Evolutionary conservation across 495 filamentous ascomycete genomes (phyloP), one percentile per base, ranked within the genome.

Genomic region (Daldinia bambusicola): DNA sequence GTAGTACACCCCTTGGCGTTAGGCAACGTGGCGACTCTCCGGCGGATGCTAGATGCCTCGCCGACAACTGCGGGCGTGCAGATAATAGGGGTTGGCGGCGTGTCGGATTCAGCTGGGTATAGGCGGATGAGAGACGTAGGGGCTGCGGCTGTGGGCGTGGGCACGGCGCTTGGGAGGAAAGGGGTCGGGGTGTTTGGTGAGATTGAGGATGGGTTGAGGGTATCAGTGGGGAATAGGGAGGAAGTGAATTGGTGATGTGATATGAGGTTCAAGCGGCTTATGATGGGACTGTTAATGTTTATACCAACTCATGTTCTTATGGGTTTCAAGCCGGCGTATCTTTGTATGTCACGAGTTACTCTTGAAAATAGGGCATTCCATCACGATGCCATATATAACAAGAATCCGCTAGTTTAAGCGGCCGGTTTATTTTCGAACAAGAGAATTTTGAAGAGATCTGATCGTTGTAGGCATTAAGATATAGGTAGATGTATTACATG

Each of bases 71-170:
- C 73, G 13, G 76, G 80, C 30, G 78, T 93, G 30, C 71, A 75
- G 6, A 78, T 93, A 34, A 86, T 93, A 60, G 91, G 91, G 0
- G 83, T 91, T 4, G 91, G 91, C 0, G 91, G 91, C 0, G 91
- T 93, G 1, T 71, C 76, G 20, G 89, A 91, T 76, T 78, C 67
- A 4, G 84, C 68, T 6, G 89, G 89, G 41, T 90, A 82, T 74
- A 66, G 76, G 67, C 77, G 90, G 65, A 92, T 92, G 91, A 78
- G 80, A 43, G 75, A 67, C n/a, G 89, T 84, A 4, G 91, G 91
- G 0, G 91, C 89, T 0, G 79, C 64, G 14, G 87, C 83, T 0
- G 90, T 91, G 0, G 91, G 84, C 0, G 80, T 92, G 3, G 91
- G 84, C 4, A 92, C 89, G 8, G 90, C 86, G 41, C 70, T 92